Evolutionary conservation across 345 rosid species (phyloP).

Genomic region (Turnera subulata): DNA sequence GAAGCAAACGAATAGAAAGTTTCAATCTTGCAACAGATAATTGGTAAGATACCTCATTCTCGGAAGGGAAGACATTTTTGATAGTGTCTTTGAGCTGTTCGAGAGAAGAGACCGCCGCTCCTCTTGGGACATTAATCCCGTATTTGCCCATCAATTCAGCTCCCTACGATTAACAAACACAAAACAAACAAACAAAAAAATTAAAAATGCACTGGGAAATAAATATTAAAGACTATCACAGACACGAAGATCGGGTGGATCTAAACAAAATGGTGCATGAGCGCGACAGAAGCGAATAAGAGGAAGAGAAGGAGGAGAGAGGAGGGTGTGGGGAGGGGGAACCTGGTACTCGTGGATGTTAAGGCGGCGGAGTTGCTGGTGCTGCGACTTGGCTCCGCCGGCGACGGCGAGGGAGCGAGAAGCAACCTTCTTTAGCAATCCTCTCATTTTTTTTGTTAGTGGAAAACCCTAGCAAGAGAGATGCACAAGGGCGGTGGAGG

Average conservation of each 20-base stretch:
- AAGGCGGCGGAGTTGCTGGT: slow-evolving; percentile 96
- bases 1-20: not conserved
- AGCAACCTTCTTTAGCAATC: slow-evolving; percentile 65
- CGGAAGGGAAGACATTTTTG: slow-evolving; percentile 55
- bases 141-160: slow-evolving; percentile 89
- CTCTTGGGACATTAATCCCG: slow-evolving; percentile 91
- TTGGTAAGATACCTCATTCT: slow-evolving; percentile 51
- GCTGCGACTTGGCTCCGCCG: slow-evolving; percentile 80
- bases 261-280: not conserved
- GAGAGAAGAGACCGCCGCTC: slow-evolving; percentile 68
- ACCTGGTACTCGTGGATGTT: slow-evolving; percentile 99
- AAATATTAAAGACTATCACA: too few species aligned
- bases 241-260: too few species aligned
- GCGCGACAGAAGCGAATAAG: not conserved
- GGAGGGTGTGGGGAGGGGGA: slow-evolving; percentile 5
- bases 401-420: slow-evolving; percentile 72
- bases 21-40: not conserved
- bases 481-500: too few species aligned
- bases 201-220: too few species aligned
- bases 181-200: not conserved
- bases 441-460: slow-evolving; percentile 42
- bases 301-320: not conserved
- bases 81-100: slow-evolving; percentile 63
- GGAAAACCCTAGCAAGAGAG: not conserved
- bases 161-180: slow-evolving; percentile 41